These are phyloP conservation scores for Nadsonia fulvescens DNA, from an alignment of 805 yeast genomes.

Conservation along the genomic window DNA sequence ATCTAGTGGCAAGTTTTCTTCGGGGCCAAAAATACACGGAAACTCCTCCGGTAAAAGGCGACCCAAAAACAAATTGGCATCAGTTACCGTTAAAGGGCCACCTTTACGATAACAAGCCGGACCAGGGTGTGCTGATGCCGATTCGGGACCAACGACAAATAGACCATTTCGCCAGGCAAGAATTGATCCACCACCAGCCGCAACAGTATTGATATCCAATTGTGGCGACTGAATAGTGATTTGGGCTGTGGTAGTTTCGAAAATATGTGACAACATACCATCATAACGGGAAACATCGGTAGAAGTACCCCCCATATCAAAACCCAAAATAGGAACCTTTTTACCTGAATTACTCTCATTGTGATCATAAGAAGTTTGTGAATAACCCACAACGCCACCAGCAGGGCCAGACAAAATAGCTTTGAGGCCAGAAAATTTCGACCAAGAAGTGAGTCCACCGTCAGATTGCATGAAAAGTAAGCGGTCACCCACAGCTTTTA, in stretches of 20 bases:
- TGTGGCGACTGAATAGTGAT: constrained; percentile 75
- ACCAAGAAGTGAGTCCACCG: constrained; percentile 82
- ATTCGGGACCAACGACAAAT: constrained; percentile 71
- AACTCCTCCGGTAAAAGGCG: constrained; percentile 56
- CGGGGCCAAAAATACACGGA: constrained; percentile 71
- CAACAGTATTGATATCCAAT: constrained; percentile 62
- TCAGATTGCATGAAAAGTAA: constrained; percentile 79
- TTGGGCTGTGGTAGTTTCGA: constrained; percentile 73
- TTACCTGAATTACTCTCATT: constrained; percentile 20
- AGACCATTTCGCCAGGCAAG: constrained; percentile 51
- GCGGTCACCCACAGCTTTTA: constrained; percentile 21
- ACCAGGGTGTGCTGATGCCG: constrained; percentile 80
- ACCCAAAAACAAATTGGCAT: constrained; percentile 62
- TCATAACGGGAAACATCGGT: constrained; percentile 65
- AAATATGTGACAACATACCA: constrained; percentile 58
- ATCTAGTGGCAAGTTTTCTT: constrained; percentile 57
- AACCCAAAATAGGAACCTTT: constrained; percentile 45
- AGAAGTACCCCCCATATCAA: constrained; percentile 86
- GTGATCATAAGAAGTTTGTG: constrained; percentile 54
- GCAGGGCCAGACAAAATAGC: constrained; percentile 95
- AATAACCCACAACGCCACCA: constrained; percentile 92
- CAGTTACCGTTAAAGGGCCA: constrained; percentile 73
- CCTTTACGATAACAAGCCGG: constrained; percentile 77
- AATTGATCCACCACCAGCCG: constrained; percentile 73
- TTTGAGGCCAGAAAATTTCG: constrained; percentile 65